A percentile compares a stretch with the other conserved stretches of the same genome.
Conservation (phyloP, 208 protist species). For the Phytomonas francai region DNA sequence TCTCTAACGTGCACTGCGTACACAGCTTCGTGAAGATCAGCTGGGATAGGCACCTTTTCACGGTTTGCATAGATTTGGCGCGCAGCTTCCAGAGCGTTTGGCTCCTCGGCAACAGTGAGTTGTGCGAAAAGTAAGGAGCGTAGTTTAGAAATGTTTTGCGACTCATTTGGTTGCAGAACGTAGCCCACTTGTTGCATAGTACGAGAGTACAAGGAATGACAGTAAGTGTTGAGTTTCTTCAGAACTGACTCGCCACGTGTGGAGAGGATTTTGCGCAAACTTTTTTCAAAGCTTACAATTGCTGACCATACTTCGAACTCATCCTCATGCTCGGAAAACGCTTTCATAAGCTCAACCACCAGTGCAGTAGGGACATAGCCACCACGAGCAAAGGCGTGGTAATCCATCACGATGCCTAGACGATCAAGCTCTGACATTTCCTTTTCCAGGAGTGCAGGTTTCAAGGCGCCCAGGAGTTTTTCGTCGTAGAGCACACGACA, state of each 20-base stretch:
- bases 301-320: conserved; percentile 29
- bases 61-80: conserved; percentile 32
- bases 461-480: conserved; percentile 32
- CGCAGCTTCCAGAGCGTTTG: conserved; percentile 22
- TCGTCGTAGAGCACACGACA: conserved; percentile 65
- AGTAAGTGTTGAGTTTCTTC: conserved; percentile 40
- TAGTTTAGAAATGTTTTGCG: conserved; percentile 33
- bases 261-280: conserved; percentile 37
- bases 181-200: conserved; percentile 30
- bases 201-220: conserved; percentile 34
- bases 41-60: conserved; percentile 25
- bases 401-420: conserved; percentile 55
- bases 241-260: conserved; percentile 22
- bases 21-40: conserved; percentile 38
- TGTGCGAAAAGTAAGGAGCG: conserved; percentile 36
- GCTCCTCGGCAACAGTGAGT: conserved; percentile 28
- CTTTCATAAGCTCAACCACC: conserved; percentile 31
- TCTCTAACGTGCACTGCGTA: conserved; percentile 32
- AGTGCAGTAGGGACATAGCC: conserved; percentile 38
- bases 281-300: conserved; percentile 33
- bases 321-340: conserved; percentile 19
- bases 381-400: conserved; percentile 55
- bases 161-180: conserved; percentile 13
- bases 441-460: conserved; percentile 30
- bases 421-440: conserved; percentile 49